phyloP scores from a whole-genome alignment of 208 protist genomes.

The Herpetomonas tarakana region DNA sequence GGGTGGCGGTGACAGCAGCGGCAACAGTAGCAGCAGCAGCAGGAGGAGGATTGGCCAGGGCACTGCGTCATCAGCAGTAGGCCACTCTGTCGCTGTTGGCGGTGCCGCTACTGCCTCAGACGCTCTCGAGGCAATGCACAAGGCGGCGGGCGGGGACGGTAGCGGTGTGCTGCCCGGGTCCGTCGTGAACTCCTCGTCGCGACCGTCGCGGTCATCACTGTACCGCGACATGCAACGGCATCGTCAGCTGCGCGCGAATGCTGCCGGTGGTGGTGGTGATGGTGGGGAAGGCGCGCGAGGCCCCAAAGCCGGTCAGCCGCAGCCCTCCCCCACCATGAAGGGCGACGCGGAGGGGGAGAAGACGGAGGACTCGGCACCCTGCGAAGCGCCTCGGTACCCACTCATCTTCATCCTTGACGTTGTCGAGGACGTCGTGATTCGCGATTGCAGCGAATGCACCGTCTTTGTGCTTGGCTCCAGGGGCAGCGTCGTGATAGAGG shows the following conservation, averaged over 20 bases:
- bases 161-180: too few species aligned
- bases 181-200: not conserved
- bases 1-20: not conserved
- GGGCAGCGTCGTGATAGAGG: slow-evolving; percentile 34
- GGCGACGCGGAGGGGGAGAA: not conserved
- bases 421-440: slow-evolving; percentile 57
- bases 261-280: too few species aligned
- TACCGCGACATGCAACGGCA: not conserved
- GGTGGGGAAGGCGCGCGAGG: too few species aligned
- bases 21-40: not conserved
- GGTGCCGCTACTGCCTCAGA: not conserved
- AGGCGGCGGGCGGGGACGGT: too few species aligned
- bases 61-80: not conserved
- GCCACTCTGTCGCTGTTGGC: not conserved
- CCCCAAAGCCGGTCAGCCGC: too few species aligned
- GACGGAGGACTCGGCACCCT: not conserved
- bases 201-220: not conserved
- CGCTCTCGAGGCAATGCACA: not conserved
- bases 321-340: too few species aligned
- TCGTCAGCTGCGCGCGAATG: not conserved
- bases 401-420: slow-evolving; percentile 68
- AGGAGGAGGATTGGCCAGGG: not conserved
- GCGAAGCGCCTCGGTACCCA: slow-evolving; percentile 22
- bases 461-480: slow-evolving; percentile 57
- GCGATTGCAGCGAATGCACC: slow-evolving; percentile 69